These are phyloP conservation scores for Morella rubra DNA, from an alignment of 306 rosid genomes.

Conservation along the genomic window DNA sequence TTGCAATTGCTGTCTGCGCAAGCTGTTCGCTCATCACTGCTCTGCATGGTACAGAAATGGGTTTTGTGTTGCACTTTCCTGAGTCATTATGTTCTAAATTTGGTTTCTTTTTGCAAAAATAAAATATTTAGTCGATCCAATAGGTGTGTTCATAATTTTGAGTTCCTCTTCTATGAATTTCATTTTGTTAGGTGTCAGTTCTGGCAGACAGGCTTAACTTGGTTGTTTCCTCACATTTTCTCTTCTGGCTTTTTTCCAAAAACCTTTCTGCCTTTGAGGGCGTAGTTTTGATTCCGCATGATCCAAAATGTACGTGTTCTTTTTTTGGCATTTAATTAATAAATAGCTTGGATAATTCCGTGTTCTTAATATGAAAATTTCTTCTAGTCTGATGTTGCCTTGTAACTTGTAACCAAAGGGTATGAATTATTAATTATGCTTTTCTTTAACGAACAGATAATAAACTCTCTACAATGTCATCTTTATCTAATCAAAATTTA, in stretches of 20 bases:
- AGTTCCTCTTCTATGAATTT: neutral
- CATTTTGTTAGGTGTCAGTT: neutral
- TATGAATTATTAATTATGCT: neutral
- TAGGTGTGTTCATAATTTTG: no score
- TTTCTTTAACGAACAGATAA: neutral
- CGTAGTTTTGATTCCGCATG: neutral
- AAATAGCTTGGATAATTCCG: neutral
- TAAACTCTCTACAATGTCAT: neutral
- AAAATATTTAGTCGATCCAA: no score
- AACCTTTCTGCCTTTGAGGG: neutral
- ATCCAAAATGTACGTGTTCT: neutral
- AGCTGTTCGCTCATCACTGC: neutral
- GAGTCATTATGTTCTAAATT: no score
- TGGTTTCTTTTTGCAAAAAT: no score
- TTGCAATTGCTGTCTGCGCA: neutral
- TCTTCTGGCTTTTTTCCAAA: neutral
- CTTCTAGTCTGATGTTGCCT: neutral
- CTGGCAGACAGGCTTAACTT: neutral
- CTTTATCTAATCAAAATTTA: neutral
- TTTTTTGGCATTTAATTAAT: neutral
- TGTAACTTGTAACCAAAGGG: neutral
- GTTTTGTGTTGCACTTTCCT: neutral
- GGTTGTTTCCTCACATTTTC: neutral
- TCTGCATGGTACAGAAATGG: neutral
- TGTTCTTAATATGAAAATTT: neutral